These are phyloP conservation scores for Populus hybrid DNA, from an alignment of 441 rosid species.

Conservation along the genomic window DNA sequence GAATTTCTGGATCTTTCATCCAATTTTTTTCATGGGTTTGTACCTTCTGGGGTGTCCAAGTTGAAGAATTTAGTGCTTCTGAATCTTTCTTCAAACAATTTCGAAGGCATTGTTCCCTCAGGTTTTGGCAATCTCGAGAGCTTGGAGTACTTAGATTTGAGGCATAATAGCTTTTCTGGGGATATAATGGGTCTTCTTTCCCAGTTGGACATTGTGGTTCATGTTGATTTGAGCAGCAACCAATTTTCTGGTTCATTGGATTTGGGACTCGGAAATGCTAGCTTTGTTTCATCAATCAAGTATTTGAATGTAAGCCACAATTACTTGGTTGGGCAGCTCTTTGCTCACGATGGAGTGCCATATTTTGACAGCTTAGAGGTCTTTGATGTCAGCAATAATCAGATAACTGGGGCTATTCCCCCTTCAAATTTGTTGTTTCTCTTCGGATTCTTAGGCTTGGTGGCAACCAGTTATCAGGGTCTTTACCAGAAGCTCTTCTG, in stretches of 20 bases:
- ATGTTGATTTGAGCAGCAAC: conserved; percentile 70
- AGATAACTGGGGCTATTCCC: conserved; percentile 59
- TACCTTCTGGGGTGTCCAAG: conserved; percentile 45
- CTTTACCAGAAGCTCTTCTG: conserved; percentile 54
- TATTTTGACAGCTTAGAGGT: conserved; percentile 84
- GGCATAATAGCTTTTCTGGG: conserved; percentile 54
- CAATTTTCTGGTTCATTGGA: conserved; percentile 70
- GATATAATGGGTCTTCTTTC: conserved; percentile 61
- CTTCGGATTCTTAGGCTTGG: conserved; percentile 65
- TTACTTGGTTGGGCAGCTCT: conserved; percentile 58
- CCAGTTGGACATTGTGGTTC: conserved; percentile 42
- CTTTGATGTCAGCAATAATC: conserved; percentile 77
- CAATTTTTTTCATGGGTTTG: conserved; percentile 55
- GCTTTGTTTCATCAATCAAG: conserved; percentile 59
- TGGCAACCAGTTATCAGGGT: conserved; percentile 60
- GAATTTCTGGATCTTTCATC: conserved; percentile 54
- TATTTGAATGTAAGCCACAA: conserved; percentile 68
- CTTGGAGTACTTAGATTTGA: conserved; percentile 64
- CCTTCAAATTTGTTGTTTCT: conserved; percentile 68
- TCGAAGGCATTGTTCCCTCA: conserved; percentile 55
- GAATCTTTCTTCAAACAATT: conserved; percentile 54
- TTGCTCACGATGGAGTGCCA: conserved; percentile 72
- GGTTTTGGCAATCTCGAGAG: conserved; percentile 44
- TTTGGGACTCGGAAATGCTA: conserved; percentile 54
- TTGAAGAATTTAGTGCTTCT: conserved; percentile 43